phyloP scores from a whole-genome alignment of 345 rosid genomes.

The Linum tenue region DNA sequence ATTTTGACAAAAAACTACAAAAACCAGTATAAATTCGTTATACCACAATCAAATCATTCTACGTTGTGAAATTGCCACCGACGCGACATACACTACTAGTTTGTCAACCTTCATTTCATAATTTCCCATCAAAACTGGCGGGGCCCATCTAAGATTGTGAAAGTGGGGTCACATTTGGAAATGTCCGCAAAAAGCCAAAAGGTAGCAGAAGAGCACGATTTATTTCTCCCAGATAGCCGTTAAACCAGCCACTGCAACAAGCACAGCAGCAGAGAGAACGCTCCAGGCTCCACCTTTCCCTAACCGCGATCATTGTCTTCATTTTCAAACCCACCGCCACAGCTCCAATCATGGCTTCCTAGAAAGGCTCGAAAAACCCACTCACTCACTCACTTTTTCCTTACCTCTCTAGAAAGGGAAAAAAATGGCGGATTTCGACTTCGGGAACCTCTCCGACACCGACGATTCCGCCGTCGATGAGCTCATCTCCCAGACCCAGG shows the following conservation, averaged over 20 bases:
- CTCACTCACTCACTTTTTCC: not conserved
- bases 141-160: too few relatives aligned
- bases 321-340: not conserved
- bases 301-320: not conserved
- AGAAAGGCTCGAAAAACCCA: not conserved
- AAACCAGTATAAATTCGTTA: too few relatives aligned
- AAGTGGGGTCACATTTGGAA: too few relatives aligned
- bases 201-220: too few relatives aligned
- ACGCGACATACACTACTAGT: too few relatives aligned
- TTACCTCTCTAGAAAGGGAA: not conserved
- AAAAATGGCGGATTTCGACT: constrained; percentile 57
- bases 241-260: not conserved
- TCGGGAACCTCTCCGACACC: constrained; percentile 53
- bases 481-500: constrained; percentile 53
- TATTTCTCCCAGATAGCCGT: not conserved
- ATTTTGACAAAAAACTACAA: too few relatives aligned
- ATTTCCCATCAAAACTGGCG: too few relatives aligned
- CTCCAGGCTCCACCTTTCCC: not conserved
- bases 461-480: constrained; percentile 78
- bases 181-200: too few relatives aligned
- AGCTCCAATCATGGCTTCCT: not conserved
- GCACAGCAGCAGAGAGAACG: not conserved
- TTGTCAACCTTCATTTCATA: too few relatives aligned
- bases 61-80: too few relatives aligned
- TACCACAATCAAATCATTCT: too few relatives aligned